A percentile compares a stretch with the other conserved stretches of the same genome.
phyloP scores from a whole-genome alignment of 163 green algal genomes.

The Volvox carteri region DNA sequence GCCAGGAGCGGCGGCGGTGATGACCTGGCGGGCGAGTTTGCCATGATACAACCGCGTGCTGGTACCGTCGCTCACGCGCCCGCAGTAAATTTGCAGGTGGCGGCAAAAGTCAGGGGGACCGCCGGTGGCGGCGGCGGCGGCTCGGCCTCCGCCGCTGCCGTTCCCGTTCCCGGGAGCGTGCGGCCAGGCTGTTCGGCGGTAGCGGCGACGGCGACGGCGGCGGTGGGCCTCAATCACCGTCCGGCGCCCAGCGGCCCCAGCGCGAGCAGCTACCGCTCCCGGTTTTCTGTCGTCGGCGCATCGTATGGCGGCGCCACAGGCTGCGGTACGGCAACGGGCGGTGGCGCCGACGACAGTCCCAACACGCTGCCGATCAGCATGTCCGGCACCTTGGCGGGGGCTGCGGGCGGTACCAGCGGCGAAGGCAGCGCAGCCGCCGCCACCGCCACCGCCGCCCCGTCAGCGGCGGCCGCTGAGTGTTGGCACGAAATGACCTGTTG shows the following conservation, averaged over 20 bases:
- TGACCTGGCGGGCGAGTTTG: slow-evolving; percentile 6
- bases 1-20: background rate
- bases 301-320: background rate
- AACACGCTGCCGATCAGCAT: background rate
- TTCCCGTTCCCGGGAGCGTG: background rate
- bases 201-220: background rate
- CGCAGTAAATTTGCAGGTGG: too few species aligned
- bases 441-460: background rate
- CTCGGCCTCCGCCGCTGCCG: background rate
- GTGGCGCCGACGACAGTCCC: background rate
- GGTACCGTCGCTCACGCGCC: background rate
- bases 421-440: background rate
- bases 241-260: background rate
- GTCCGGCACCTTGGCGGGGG: background rate
- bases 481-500: slow-evolving; percentile 3
- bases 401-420: background rate
- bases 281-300: background rate
- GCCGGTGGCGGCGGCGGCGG: too few species aligned
- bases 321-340: background rate
- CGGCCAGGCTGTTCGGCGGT: background rate
- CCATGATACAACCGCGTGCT: background rate
- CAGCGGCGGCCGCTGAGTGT: background rate
- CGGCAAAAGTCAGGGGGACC: too few species aligned
- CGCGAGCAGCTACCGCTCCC: background rate
- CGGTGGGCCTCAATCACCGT: background rate